Percentiles rank a stretch among this genome's conserved stretches.
These are phyloP conservation scores for Aureobasidium namibiae DNA, from an alignment of 2,329 filamentous ascomycete genomes.

Conservation along the genomic window DNA sequence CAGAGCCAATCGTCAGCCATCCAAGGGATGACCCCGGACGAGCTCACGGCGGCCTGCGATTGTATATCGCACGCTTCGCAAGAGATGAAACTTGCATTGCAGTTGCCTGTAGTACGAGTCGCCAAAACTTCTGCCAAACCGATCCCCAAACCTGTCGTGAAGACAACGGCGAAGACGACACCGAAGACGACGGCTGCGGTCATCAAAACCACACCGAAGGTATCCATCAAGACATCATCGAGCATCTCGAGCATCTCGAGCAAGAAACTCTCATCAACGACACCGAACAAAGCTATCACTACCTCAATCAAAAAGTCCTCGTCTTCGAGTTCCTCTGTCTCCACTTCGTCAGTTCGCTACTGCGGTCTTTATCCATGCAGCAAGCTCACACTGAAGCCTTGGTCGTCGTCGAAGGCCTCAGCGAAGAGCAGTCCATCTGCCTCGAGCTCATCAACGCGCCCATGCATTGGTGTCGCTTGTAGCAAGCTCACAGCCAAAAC, in stretches of 20 bases:
- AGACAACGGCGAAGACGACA: not conserved
- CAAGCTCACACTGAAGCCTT: not conserved
- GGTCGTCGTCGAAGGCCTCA: not conserved
- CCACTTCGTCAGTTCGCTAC: not conserved
- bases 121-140: not conserved
- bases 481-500: not conserved
- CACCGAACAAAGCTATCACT: too few species aligned
- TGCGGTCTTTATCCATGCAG: not conserved
- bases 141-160: not conserved
- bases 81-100: not conserved
- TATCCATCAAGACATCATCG: not conserved
- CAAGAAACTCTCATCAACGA: too few species aligned
- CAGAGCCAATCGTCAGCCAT: not conserved
- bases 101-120: not conserved
- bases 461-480: not conserved
- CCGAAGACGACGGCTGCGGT: not conserved
- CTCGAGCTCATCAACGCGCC: not conserved
- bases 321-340: not conserved
- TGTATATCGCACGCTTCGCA: not conserved
- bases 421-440: not conserved
- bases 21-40: not conserved
- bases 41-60: slow-evolving; percentile 1
- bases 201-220: not conserved
- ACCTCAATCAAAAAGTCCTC: not conserved
- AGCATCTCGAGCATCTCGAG: not conserved